phyloP scores from a whole-genome alignment of 805 yeast species.

The Spencermartinsiella europaea region DNA sequence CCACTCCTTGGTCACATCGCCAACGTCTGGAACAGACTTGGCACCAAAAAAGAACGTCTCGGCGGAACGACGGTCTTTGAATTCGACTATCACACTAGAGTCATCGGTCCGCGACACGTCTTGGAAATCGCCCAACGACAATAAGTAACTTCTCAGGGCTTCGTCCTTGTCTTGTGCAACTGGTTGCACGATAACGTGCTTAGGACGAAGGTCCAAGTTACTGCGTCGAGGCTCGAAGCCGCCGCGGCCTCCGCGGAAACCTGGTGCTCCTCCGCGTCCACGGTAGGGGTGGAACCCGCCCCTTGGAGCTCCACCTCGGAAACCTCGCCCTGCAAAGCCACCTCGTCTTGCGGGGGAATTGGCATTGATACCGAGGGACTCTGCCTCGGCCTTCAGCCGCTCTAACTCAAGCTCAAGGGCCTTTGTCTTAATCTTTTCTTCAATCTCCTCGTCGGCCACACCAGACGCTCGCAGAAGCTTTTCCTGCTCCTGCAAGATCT shows the following conservation, averaged over 20 bases:
- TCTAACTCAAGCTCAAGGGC: slow-evolving; percentile 31
- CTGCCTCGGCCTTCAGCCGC: slow-evolving; percentile 33
- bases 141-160: slow-evolving; percentile 28
- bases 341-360: slow-evolving; percentile 12
- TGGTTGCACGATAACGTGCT: slow-evolving; percentile 31
- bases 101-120: slow-evolving; percentile 17
- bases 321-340: slow-evolving; percentile 19
- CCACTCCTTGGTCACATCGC: slow-evolving; percentile 29
- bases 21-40: slow-evolving; percentile 28
- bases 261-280: slow-evolving; percentile 23
- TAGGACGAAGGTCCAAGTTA: slow-evolving; percentile 37
- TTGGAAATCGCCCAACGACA: slow-evolving; percentile 26
- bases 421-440: slow-evolving; percentile 24
- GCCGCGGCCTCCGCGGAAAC: slow-evolving; percentile 19
- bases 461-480: slow-evolving; percentile 27
- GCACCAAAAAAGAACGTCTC: slow-evolving; percentile 31
- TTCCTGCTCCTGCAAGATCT: slow-evolving; percentile 34
- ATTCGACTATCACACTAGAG: slow-evolving; percentile 24
- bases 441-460: slow-evolving; percentile 16
- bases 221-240: slow-evolving; percentile 27
- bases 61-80: slow-evolving; percentile 35
- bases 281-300: slow-evolving; percentile 22
- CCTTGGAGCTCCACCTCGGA: slow-evolving; percentile 16
- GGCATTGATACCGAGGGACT: slow-evolving; percentile 25
- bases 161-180: slow-evolving; percentile 31